Conservation (phyloP, 179 eudicot genomes). For the Silene vulgaris region DNA sequence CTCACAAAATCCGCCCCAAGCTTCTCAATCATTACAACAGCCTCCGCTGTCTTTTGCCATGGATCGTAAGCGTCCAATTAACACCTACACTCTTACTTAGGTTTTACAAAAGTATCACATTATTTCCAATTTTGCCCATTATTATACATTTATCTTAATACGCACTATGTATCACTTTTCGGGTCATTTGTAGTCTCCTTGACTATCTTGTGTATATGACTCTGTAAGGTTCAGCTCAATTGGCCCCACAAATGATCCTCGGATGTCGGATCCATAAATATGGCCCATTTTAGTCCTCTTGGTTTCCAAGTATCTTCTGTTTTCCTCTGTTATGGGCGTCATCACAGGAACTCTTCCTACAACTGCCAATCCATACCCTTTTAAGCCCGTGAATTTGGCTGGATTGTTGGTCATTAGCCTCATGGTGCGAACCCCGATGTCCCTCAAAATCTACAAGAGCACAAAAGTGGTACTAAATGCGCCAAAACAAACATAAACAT, state of each 20-base stretch:
- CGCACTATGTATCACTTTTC: too few species aligned
- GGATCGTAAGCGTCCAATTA: too few species aligned
- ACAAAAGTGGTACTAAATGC: not conserved
- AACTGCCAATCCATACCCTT: constrained; percentile 89
- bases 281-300: constrained; percentile 94
- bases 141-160: too few species aligned
- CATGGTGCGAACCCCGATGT: constrained; percentile 79
- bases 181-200: constrained; percentile 10
- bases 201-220: too few species aligned
- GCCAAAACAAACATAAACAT: not conserved
- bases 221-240: constrained; percentile 6
- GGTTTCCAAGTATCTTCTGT: constrained; percentile 72
- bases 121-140: too few species aligned
- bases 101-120: too few species aligned
- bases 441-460: constrained; percentile 57
- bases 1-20: too few species aligned
- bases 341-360: constrained; percentile 88
- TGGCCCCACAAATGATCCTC: constrained; percentile 23
- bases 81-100: too few species aligned
- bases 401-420: constrained; percentile 95
- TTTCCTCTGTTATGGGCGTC: constrained; percentile 88
- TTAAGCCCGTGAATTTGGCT: constrained; percentile 85
- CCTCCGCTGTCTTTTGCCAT: too few species aligned
- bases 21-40: too few species aligned
- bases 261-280: constrained; percentile 62